Base-by-base conservation (phyloP, 345 rosid genomes). In the Syzygium aromaticum region DNA sequence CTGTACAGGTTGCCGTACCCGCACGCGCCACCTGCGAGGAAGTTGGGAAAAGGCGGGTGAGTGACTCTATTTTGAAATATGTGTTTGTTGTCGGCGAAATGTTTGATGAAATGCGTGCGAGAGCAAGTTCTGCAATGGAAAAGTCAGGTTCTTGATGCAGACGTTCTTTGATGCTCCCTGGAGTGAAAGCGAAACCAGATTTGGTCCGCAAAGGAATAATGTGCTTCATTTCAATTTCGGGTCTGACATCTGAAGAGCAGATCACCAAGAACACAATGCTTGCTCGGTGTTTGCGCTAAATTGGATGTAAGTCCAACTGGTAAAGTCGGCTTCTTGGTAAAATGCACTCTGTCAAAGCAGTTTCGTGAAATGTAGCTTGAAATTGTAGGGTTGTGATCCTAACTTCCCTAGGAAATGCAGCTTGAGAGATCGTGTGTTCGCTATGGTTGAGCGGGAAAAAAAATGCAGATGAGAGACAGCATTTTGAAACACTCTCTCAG, bases 1-100 rank as follows among this genome's bases (percentile, higher is more conserved):
- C 96, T 93, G 89, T 95, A 95, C 51, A 95, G 88, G 86, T 95
- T 91, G 28, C 97, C 97, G 46, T 94, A 95, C 30, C 97, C 97
- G 56, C 97, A 95, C 13, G 97, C 97, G 12, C 97, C 97, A 8
- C 95, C 97, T 95, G 78, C 57, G 30, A 51, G 56, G 5, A 28
- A 84, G 8, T 12, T 11, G 0, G 33, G n/a, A 17, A 54, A 30
- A 23, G 23, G 25, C 13, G 15, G 23, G 53, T 40, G 15, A 28
- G 30, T 1, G 25, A 28, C 52, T 30, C 3, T 28, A 6, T 78
- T 77, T 51, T 14, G 54, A n/a, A 8, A 33, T 6, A 4, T 8
- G 23, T 0, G 3, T 33, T 30, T 67, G 80, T 21, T 67, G 46
- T 67, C 5, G 17, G 23, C 78, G 25, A 67, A 10, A 40, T 33